These are phyloP conservation scores for Aspergillus saccharolyticus DNA, from an alignment of 495 filamentous ascomycete genomes.

Conservation along the genomic window DNA sequence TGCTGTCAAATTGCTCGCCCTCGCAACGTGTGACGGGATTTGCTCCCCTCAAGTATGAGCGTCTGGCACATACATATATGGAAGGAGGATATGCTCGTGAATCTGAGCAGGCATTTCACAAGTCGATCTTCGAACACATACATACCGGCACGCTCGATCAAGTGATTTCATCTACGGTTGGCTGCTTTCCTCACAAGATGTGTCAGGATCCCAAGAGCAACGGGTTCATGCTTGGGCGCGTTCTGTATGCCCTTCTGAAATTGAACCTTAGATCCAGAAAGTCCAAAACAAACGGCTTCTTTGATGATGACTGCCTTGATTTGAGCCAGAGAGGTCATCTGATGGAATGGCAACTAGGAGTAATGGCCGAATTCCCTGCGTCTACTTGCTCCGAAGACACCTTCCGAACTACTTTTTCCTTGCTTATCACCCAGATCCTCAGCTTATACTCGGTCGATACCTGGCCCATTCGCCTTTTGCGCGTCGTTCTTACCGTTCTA, in stretches of 20 bases:
- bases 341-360: conserved; percentile 52
- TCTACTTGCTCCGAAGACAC: conserved; percentile 26
- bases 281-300: conserved; percentile 25
- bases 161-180: conserved; percentile 26
- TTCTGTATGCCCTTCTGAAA: conserved; percentile 43
- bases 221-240: conserved; percentile 43
- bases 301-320: conserved; percentile 38
- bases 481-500: conserved; percentile 39
- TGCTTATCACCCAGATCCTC: conserved; percentile 34
- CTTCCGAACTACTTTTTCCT: conserved; percentile 29
- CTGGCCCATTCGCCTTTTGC: conserved; percentile 44
- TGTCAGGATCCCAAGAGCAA: conserved; percentile 33
- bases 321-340: conserved; percentile 39
- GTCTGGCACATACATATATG: conserved; percentile 44
- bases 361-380: conserved; percentile 31
- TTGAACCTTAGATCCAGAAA: conserved; percentile 34
- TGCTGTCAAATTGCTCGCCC: conserved; percentile 35
- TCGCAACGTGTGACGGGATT: conserved; percentile 44
- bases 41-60: conserved; percentile 51
- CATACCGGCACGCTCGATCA: conserved; percentile 36
- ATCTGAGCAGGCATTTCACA: conserved; percentile 36
- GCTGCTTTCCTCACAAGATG: conserved; percentile 19
- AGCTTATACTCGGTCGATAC: conserved; percentile 31
- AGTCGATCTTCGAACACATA: conserved; percentile 45
- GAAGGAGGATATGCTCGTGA: conserved; percentile 30